Base-by-base conservation (phyloP, 306 rosid species). In the Cyclanthera cordifolia region DNA sequence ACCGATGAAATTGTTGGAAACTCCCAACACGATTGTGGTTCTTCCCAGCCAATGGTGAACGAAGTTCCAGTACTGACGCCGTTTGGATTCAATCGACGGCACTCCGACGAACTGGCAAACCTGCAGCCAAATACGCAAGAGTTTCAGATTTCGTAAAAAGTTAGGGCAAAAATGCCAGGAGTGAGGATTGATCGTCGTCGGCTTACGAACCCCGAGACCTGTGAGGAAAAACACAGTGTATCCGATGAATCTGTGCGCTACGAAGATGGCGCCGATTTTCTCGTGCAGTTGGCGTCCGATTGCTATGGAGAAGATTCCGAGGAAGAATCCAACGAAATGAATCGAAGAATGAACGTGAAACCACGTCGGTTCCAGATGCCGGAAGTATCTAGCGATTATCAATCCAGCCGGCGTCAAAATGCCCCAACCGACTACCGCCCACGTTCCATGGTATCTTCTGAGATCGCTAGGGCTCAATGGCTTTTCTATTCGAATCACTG, bases 261-360 rank as follows among this genome's bases (percentile, higher is more conserved):
- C 1, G 28, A 41, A 41, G 17, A 16, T 0, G 51, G 53, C 52
- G 34, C 2, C 6, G 53, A 23, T 6, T 64, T 13, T 43, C 0
- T 21, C 6, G 20, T 64, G 43, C 12, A 64, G 34, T 12, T 12
- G 6, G 34, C 34, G 70, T 21, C 70, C 70, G 1, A 64, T 0
- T 3, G 53, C 23, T 37, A 64, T 21, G 20, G 70, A 43, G 20
- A 64, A 13, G 12, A 64, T 12, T 21, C 70, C 70, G 9, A 64
- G 1, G 49, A 64, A 23, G 70, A 67, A 67, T 2, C 77, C 77
- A 17, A 65, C 2, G 57, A 64, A 64, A 23, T 74, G 77, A 21
- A 47, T 25, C 8, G 72, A 53, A 13, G 72, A 63, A 65, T 74
- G 77, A 53, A 74, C n/a, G 54, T 65, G 65, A 34, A 51, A 74